phyloP scores from a whole-genome alignment of 495 filamentous ascomycete genomes.

The Tuber microsphaerosporum region DNA sequence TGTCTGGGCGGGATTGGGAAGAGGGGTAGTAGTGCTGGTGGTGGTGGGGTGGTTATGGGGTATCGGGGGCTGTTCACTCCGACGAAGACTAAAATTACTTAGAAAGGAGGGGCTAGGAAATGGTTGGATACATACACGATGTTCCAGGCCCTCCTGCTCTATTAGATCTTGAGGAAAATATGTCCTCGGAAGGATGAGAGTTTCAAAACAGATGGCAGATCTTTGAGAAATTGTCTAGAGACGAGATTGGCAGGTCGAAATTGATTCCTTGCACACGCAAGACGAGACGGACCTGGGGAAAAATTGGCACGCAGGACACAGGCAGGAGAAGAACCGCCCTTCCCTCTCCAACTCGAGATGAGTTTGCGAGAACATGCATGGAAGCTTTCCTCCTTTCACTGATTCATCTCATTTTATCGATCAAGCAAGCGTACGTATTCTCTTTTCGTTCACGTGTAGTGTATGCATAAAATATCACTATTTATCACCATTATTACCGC shows the following conservation, averaged over 20 bases:
- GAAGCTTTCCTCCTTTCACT: not conserved
- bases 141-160: not conserved
- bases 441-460: not conserved
- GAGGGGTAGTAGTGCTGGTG: not conserved
- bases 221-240: not conserved
- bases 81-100: not conserved
- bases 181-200: not conserved
- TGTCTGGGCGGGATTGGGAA: not conserved
- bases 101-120: not conserved
- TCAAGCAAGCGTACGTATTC: conserved; percentile 3
- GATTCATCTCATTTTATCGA: not conserved
- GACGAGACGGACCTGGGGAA: not conserved
- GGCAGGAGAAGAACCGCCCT: not conserved
- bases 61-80: not conserved
- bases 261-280: not conserved
- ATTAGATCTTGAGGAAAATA: not conserved
- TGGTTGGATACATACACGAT: not conserved
- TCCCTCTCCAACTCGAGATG: not conserved
- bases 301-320: not conserved
- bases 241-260: not conserved
- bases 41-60: not conserved
- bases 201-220: not conserved
- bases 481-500: not conserved
- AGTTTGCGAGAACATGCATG: not conserved
- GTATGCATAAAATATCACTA: conserved; percentile 5